Conservation (phyloP, 2,329 filamentous ascomycete species). For the Sporothrix inflata region DNA sequence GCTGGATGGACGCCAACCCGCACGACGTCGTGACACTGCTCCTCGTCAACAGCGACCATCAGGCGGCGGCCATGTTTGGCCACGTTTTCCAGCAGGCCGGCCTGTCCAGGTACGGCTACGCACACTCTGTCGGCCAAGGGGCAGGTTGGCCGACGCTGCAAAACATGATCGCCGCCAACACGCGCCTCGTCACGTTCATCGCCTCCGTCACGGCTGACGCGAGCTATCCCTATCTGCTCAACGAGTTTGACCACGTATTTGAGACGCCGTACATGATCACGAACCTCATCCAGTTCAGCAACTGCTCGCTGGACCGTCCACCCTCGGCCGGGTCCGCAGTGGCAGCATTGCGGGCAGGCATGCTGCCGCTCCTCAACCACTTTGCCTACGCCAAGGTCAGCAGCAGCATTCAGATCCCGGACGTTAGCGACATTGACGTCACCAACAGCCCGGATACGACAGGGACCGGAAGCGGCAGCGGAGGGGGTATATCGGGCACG, state of each 20-base stretch:
- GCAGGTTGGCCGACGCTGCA: conserved; percentile 72
- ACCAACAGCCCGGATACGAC: conserved; percentile 67
- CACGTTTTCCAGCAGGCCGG: conserved; percentile 59
- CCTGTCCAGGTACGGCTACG: conserved; percentile 65
- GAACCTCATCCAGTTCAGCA: conserved; percentile 62
- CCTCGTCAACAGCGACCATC: conserved; percentile 70
- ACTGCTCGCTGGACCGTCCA: conserved; percentile 72
- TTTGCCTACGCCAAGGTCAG: conserved; percentile 67
- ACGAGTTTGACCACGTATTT: conserved; percentile 69
- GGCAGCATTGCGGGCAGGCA: conserved; percentile 56
- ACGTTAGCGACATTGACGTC: conserved; percentile 60
- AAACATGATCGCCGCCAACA: conserved; percentile 65
- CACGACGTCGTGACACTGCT: conserved; percentile 77
- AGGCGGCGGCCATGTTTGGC: conserved; percentile 58
- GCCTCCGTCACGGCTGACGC: conserved; percentile 54
- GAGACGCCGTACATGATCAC: conserved; percentile 72
- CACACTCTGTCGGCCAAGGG: conserved; percentile 44
- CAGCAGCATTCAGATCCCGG: conserved; percentile 63
- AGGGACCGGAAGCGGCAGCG: neutral
- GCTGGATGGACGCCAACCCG: conserved; percentile 70
- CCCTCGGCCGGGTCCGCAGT: conserved; percentile 51
- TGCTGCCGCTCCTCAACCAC: conserved; percentile 78
- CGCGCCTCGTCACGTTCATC: conserved; percentile 70
- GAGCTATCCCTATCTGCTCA: conserved; percentile 60
- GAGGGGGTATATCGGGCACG: conserved; percentile 49